These are phyloP conservation scores for Diplotaxis tenuifolia DNA, from an alignment of 345 rosid genomes.

Conservation along the genomic window DNA sequence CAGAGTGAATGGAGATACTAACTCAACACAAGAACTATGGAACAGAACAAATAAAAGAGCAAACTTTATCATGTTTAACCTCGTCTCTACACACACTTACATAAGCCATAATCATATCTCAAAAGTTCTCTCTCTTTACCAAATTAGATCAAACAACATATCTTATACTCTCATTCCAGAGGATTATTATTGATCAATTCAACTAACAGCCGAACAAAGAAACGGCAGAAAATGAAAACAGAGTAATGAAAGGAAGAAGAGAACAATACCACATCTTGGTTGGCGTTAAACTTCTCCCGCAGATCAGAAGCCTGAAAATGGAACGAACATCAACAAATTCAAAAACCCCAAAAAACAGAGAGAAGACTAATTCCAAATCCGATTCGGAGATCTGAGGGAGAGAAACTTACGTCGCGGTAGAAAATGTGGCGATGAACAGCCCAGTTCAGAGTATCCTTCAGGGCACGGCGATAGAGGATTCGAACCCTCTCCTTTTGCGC, in stretches of 20 bases:
- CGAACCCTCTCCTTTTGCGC: conserved; percentile 88
- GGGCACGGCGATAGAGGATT: conserved; percentile 93
- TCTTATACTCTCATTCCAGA: neutral
- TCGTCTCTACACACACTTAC: neutral
- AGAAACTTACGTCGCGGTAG: conserved; percentile 59
- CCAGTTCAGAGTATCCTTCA: conserved; percentile 93
- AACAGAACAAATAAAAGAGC: neutral
- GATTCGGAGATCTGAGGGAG: conserved; percentile 19
- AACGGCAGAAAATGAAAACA: neutral
- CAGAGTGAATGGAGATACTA: conserved; percentile 4
- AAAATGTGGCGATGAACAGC: conserved; percentile 97
- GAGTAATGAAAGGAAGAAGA: neutral
- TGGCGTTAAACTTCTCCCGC: conserved; percentile 79
- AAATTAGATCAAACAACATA: neutral
- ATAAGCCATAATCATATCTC: neutral
- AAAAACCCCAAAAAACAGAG: neutral
- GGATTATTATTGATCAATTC: neutral
- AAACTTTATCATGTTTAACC: neutral
- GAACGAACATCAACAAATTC: neutral
- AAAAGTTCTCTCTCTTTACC: neutral
- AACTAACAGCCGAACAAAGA: neutral
- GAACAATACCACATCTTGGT: conserved; percentile 72
- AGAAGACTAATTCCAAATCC: neutral
- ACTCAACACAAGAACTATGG: neutral
- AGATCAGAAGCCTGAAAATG: conserved; percentile 66